Evolutionary conservation across 2,329 filamentous ascomycete genomes (phyloP).

Genomic region (Cryphonectria naterciae): DNA sequence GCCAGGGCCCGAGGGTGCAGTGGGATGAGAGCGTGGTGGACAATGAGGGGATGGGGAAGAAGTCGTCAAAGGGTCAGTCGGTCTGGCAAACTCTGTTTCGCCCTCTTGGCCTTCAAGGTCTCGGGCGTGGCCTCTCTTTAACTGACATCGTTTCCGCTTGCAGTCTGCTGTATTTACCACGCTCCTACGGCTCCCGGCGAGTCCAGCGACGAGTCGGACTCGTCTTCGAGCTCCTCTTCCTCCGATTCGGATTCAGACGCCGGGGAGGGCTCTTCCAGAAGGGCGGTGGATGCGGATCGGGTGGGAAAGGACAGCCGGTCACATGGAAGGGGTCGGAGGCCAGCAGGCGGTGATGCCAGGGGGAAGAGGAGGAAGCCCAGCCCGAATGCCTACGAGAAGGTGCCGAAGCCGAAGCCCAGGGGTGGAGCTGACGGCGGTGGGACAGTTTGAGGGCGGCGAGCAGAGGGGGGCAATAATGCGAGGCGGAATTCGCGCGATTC

Average conservation of each 20-base stretch:
- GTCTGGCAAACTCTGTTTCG: neutral
- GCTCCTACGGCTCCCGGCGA: constrained; percentile 81
- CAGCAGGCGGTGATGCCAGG: constrained; percentile 3
- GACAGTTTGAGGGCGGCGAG: constrained; percentile 6
- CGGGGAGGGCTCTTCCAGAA: constrained; percentile 52
- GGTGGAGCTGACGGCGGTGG: constrained; percentile 20
- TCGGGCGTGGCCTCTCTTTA: neutral
- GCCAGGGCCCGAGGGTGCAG: constrained; percentile 68
- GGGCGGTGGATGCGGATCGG: constrained; percentile 16
- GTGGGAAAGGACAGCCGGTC: constrained; percentile 21
- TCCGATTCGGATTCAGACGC: constrained; percentile 27
- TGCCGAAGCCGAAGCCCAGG: constrained; percentile 28
- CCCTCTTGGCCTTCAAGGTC: neutral
- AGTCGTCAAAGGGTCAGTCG: constrained; percentile 83
- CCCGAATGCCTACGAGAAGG: constrained; percentile 30
- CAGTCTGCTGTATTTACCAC: constrained; percentile 99
- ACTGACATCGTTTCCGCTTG: neutral
- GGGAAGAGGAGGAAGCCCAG: constrained; percentile 26
- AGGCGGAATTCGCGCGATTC: neutral
- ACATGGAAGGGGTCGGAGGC: constrained; percentile 20
- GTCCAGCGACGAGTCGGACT: constrained; percentile 71
- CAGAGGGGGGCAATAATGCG: neutral
- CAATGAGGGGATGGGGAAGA: constrained; percentile 92
- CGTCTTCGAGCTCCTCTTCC: constrained; percentile 59
- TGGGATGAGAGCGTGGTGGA: constrained; percentile 95